These are phyloP conservation scores for Babesia ovata DNA, from an alignment of 169 alveolate genomes.

Conservation along the genomic window DNA sequence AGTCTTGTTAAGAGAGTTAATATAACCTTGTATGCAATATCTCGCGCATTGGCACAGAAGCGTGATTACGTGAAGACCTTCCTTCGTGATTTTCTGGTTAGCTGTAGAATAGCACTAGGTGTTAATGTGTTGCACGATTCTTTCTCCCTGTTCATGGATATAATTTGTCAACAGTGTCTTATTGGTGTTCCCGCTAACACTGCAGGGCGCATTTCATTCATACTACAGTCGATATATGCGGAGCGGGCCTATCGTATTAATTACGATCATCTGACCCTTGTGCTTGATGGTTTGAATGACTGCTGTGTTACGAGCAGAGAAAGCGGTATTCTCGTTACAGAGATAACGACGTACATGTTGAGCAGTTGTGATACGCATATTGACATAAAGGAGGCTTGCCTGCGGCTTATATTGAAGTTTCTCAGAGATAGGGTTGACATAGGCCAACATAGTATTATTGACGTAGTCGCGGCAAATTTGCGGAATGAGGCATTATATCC, in stretches of 20 bases:
- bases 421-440: neutral
- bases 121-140: neutral
- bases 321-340: conserved; percentile 2
- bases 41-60: conserved; percentile 27
- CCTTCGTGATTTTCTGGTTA: conserved; percentile 2
- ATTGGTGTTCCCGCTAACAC: neutral
- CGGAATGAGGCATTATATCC: conserved; percentile 10
- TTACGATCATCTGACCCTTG: neutral
- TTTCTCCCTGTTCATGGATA: neutral
- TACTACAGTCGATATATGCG: conserved; percentile 11
- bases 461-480: conserved; percentile 4
- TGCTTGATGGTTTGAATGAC: neutral
- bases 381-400: conserved; percentile 4
- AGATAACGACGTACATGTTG: conserved; percentile 8
- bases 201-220: neutral
- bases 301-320: neutral
- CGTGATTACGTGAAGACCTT: conserved; percentile 4
- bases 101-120: conserved; percentile 2
- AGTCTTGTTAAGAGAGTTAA: conserved; percentile 6
- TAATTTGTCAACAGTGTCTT: neutral
- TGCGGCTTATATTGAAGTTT: neutral
- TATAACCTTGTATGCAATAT: neutral
- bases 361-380: neutral
- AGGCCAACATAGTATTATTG: neutral
- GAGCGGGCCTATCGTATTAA: neutral